Conservation (phyloP, 768 basidiomycete genomes). For the Chalciporus piperatus region DNA sequence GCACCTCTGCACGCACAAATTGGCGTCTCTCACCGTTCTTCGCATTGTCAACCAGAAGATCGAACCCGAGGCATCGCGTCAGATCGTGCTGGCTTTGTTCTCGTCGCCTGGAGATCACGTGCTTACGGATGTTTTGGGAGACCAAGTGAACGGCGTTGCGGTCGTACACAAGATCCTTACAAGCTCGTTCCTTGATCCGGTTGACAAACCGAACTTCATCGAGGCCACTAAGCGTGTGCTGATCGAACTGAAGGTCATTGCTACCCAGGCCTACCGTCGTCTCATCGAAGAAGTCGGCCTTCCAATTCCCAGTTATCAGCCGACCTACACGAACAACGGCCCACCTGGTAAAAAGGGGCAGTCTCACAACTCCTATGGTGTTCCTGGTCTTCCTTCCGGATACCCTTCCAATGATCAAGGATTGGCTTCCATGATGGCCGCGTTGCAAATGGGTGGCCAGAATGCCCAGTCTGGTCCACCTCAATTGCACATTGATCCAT, state of each 20-base stretch:
- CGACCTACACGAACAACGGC: conserved; percentile 64
- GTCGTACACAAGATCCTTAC: conserved; percentile 91
- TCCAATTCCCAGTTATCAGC: conserved; percentile 84
- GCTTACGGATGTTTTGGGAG: conserved; percentile 88
- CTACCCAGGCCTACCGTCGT: conserved; percentile 91
- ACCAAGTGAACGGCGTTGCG: conserved; percentile 95
- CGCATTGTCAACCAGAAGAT: conserved; percentile 96
- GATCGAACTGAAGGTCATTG: conserved; percentile 87
- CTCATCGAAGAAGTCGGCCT: conserved; percentile 94
- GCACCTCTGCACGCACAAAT: conserved; percentile 95
- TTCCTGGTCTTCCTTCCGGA: conserved; percentile 75
- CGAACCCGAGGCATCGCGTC: conserved; percentile 82
- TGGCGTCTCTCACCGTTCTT: conserved; percentile 92
- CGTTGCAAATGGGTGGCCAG: conserved; percentile 86
- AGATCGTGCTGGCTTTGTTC: conserved; percentile 89
- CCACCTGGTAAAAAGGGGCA: conserved; percentile 59
- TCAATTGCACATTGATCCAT: conserved; percentile 68
- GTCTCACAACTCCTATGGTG: conserved; percentile 53
- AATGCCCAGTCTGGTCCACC: conserved; percentile 78
- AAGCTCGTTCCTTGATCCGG: conserved; percentile 76
- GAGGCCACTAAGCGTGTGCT: conserved; percentile 90
- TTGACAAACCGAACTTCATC: conserved; percentile 64
- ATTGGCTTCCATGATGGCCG: conserved; percentile 90
- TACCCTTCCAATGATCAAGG: conserved; percentile 84
- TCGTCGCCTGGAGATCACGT: conserved; percentile 87